phyloP scores from a whole-genome alignment of 108 stramenopile species.

The Asterionellopsis glacialis region DNA sequence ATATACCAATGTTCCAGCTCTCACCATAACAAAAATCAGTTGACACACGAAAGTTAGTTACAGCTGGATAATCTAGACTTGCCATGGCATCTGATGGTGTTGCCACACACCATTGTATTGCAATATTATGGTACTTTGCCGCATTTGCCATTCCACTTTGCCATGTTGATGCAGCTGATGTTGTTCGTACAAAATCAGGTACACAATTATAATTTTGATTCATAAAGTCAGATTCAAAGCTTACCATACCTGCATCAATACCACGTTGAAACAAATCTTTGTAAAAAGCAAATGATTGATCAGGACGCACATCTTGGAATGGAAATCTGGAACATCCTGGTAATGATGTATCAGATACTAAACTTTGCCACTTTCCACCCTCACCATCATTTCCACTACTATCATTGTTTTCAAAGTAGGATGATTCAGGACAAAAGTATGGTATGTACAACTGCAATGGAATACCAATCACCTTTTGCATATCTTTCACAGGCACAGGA shows the following conservation, averaged over 20 bases:
- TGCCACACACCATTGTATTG: constrained; percentile 41
- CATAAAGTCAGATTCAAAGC: constrained; percentile 46
- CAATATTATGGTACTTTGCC: constrained; percentile 10
- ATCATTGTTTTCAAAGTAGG: constrained; percentile 8
- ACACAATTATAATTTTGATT: constrained; percentile 38
- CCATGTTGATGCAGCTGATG: constrained; percentile 9
- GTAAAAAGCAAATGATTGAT: constrained; percentile 24
- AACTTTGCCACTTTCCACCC: constrained; percentile 12
- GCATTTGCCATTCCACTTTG: constrained; percentile 35
- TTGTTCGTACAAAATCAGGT: constrained; percentile 15
- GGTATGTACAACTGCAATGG: constrained; percentile 39
- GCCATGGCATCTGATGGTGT: constrained; percentile 25
- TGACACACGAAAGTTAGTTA: constrained; percentile 41
- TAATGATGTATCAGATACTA: constrained; percentile 17
- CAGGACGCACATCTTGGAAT: constrained; percentile 20
- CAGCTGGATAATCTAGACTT: constrained; percentile 10
- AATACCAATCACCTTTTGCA: constrained; percentile 16
- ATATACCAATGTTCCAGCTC: constrained; percentile 36
- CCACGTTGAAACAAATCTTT: constrained; percentile 27
- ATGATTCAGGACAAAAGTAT: constrained; percentile 31
- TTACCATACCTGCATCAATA: constrained; percentile 20
- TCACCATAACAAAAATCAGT: constrained; percentile 38
- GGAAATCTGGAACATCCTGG: constrained; percentile 22
- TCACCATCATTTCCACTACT: not conserved
- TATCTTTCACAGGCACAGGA: constrained; percentile 13